Conservation (phyloP, 345 rosid genomes). For the Salix exigua region DNA sequence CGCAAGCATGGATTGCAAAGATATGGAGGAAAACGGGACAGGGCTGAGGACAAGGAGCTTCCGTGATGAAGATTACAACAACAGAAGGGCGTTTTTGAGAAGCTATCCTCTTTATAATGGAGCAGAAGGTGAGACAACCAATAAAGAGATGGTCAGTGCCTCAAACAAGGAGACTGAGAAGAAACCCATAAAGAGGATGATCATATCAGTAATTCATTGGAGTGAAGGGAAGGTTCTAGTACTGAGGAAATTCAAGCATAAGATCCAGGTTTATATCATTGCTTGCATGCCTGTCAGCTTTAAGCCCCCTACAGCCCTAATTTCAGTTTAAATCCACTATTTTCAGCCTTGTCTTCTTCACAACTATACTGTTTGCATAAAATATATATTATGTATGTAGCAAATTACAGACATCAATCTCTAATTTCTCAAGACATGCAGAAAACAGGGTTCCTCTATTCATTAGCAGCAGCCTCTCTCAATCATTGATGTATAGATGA, state of each 20-base stretch:
- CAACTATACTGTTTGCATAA: background rate
- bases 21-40: conserved; percentile 22
- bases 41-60: conserved; percentile 31
- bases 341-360: conserved; percentile 2
- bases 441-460: background rate
- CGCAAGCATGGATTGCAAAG: conserved; percentile 17
- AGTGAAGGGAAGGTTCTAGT: conserved; percentile 39
- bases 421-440: background rate
- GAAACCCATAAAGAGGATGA: conserved; percentile 38
- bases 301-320: conserved; percentile 25
- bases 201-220: conserved; percentile 36
- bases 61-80: conserved; percentile 39
- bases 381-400: background rate
- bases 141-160: conserved; percentile 12
- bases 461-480: background rate
- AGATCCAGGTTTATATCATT: conserved; percentile 28
- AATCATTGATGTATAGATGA: background rate
- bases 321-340: conserved; percentile 26
- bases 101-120: conserved; percentile 56
- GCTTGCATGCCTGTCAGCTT: conserved; percentile 35
- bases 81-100: conserved; percentile 45
- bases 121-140: conserved; percentile 25
- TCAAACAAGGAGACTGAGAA: conserved; percentile 9
- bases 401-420: conserved; percentile 9
- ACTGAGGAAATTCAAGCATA: conserved; percentile 43